These are phyloP conservation scores for Scytalidium lignicola DNA, from an alignment of 2,329 filamentous ascomycete species.

Conservation along the genomic window DNA sequence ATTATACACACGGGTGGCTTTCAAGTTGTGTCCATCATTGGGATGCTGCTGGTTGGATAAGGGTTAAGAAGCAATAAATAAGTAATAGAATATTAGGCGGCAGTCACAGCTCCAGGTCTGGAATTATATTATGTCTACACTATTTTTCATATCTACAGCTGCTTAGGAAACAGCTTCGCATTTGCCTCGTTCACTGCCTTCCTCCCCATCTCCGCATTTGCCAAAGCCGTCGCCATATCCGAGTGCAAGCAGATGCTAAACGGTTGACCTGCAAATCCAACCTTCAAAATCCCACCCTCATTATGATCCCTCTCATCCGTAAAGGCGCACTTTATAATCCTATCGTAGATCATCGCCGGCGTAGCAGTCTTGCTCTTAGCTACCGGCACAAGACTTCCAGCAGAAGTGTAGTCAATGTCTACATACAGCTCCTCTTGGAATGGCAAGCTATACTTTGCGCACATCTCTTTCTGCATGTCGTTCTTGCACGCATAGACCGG, in stretches of 20 bases:
- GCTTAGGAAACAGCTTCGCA: conserved; percentile 4
- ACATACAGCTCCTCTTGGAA: conserved; percentile 17
- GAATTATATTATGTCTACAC: too few relatives aligned
- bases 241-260: conserved; percentile 13
- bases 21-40: too few relatives aligned
- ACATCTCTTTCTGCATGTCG: conserved; percentile 14
- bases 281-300: conserved; percentile 5
- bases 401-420: conserved; percentile 18
- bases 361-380: conserved; percentile 8
- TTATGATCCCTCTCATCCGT: conserved; percentile 11
- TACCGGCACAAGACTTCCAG: conserved; percentile 8
- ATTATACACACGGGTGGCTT: too few relatives aligned
- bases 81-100: too few relatives aligned
- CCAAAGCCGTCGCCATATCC: conserved; percentile 12
- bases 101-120: too few relatives aligned
- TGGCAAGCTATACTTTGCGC: conserved; percentile 14
- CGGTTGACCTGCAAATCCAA: conserved; percentile 8
- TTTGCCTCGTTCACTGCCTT: conserved; percentile 13
- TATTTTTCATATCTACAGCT: not conserved
- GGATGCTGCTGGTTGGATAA: too few relatives aligned
- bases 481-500: conserved; percentile 25
- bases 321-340: conserved; percentile 3
- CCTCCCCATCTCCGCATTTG: conserved; percentile 9
- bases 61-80: too few relatives aligned
- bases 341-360: conserved; percentile 5